Conservation (phyloP, 1,284 basidiomycete genomes). For the Ustilago loliicola region DNA sequence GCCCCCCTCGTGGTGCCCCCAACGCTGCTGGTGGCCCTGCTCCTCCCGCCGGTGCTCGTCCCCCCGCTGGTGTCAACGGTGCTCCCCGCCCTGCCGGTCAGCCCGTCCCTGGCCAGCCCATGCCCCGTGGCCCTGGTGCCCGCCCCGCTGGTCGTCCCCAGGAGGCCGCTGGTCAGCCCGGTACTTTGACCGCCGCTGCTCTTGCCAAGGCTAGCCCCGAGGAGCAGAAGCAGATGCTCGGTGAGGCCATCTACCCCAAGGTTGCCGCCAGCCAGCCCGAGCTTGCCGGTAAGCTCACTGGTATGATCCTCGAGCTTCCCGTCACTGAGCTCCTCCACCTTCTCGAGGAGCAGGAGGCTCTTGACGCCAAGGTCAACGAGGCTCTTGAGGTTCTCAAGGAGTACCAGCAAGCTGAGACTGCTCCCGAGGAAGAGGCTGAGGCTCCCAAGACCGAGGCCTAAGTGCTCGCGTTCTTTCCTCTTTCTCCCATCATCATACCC, state of each 20-base stretch:
- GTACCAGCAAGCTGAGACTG: conserved; percentile 63
- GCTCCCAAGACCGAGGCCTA: conserved; percentile 49
- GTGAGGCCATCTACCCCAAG: conserved; percentile 71
- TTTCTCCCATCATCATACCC: not conserved
- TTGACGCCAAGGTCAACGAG: conserved; percentile 69
- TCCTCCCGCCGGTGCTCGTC: conserved; percentile 55
- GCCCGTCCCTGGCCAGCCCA: conserved; percentile 55
- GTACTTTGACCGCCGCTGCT: conserved; percentile 65
- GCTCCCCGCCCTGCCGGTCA: conserved; percentile 56
- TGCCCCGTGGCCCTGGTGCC: conserved; percentile 46
- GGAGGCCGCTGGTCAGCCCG: conserved; percentile 54
- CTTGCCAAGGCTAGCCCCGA: conserved; percentile 70
- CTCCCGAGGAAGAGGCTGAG: conserved; percentile 40
- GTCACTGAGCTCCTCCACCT: conserved; percentile 69
- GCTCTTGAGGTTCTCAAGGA: conserved; percentile 69
- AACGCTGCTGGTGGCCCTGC: conserved; percentile 56
- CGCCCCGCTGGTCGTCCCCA: conserved; percentile 49
- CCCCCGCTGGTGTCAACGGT: conserved; percentile 58
- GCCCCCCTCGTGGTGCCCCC: conserved; percentile 64
- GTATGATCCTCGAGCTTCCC: conserved; percentile 70
- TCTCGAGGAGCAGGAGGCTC: conserved; percentile 68
- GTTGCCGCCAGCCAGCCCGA: conserved; percentile 66
- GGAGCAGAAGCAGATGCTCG: conserved; percentile 71
- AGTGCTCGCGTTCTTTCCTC: not conserved
- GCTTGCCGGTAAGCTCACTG: conserved; percentile 70